phyloP scores from a whole-genome alignment of 768 basidiomycete species.

The Mycena polygramma region DNA sequence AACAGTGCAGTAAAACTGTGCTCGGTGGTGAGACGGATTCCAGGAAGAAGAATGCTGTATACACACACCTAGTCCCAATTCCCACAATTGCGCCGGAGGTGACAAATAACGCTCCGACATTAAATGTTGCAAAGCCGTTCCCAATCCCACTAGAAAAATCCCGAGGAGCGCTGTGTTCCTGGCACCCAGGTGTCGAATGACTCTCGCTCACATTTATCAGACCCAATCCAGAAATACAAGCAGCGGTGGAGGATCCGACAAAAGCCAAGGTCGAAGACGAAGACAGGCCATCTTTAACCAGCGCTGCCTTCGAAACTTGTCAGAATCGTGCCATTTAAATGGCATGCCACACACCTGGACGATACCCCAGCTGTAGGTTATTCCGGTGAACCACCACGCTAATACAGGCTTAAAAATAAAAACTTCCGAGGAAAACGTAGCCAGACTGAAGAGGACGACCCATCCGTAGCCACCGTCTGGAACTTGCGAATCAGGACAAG shows the following conservation, averaged over 20 bases:
- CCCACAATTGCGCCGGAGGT: constrained; percentile 47
- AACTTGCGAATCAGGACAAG: constrained; percentile 16
- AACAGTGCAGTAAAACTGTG: not conserved
- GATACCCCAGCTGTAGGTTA: constrained; percentile 47
- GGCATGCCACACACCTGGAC: constrained; percentile 34
- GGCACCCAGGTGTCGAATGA: constrained; percentile 48
- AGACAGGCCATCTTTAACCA: constrained; percentile 44
- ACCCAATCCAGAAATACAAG: constrained; percentile 46
- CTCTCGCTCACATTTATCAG: constrained; percentile 45
- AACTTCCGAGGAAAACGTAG: not conserved
- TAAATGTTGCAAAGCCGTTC: constrained; percentile 43
- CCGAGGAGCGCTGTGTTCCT: constrained; percentile 45
- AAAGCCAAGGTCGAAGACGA: constrained; percentile 45
- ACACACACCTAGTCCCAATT: constrained; percentile 43
- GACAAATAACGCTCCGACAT: constrained; percentile 39
- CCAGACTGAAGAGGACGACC: constrained; percentile 47
- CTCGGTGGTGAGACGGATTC: constrained; percentile 12
- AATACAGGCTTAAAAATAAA: no score
- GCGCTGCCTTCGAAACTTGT: constrained; percentile 35
- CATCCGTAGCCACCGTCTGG: constrained; percentile 48
- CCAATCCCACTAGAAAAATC: constrained; percentile 45
- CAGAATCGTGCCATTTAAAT: no score
- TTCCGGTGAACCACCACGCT: constrained; percentile 44
- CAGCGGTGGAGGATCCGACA: constrained; percentile 47
- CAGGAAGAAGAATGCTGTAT: no score